Percentiles rank a stretch among this genome's conserved stretches.
These are phyloP conservation scores for Eutrema salsugineum DNA, from an alignment of 441 rosid genomes.

Conservation along the genomic window DNA sequence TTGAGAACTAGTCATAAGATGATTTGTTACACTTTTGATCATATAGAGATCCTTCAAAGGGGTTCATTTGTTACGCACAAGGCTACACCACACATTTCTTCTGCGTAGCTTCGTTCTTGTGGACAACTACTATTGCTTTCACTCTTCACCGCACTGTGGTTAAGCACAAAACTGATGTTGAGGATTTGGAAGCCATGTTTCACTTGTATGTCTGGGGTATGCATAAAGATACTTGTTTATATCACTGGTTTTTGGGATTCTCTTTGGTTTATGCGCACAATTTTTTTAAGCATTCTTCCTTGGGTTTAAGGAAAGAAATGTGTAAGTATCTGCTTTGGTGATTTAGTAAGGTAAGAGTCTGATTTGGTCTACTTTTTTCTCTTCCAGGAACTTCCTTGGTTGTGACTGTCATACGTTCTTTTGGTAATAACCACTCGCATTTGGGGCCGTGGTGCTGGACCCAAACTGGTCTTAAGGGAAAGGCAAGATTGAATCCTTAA, in stretches of 20 bases:
- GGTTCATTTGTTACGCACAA: constrained; percentile 85
- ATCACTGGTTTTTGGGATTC: neutral
- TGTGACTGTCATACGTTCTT: constrained; percentile 77
- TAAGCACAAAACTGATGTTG: constrained; percentile 86
- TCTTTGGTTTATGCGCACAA: neutral
- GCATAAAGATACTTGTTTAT: neutral
- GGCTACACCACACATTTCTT: constrained; percentile 90
- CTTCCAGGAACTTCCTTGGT: constrained; percentile 73
- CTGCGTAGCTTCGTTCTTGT: constrained; percentile 88
- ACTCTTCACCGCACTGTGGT: constrained; percentile 97
- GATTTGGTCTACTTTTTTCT: constrained; percentile 8
- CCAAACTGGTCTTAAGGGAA: constrained; percentile 75
- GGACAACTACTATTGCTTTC: constrained; percentile 96
- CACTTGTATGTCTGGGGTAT: constrained; percentile 98
- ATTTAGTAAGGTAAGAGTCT: neutral
- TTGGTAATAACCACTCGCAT: constrained; percentile 75
- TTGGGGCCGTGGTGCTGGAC: constrained; percentile 81
- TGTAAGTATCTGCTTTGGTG: neutral
- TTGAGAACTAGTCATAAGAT: neutral
- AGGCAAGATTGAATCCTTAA: constrained; percentile 42
- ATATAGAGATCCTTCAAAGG: constrained; percentile 88
- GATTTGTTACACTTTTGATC: neutral
- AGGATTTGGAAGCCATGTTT: constrained; percentile 93
- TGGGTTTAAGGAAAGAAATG: neutral
- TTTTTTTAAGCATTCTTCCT: neutral